A percentile compares a stretch with the other conserved stretches of the same genome.
These are phyloP conservation scores for Alisma plantagoaquatica DNA, from an alignment of 106 monocot genomes.

Conservation along the genomic window DNA sequence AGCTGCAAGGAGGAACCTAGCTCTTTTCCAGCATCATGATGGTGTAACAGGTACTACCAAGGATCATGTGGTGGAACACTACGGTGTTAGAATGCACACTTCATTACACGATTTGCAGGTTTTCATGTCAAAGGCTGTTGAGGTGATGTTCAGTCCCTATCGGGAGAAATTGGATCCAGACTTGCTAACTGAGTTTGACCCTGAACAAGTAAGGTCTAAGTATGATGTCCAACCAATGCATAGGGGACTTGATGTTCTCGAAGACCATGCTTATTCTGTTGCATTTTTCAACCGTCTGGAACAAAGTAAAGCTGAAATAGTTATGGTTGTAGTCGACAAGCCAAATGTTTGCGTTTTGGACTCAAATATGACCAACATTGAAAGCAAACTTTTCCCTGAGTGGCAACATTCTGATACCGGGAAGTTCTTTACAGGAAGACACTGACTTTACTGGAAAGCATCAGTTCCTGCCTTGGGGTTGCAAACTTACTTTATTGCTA, in stretches of 20 bases:
- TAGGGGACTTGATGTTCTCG: no score
- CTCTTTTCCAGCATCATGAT: no score
- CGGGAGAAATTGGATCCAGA: conserved; percentile 65
- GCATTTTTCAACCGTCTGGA: conserved; percentile 71
- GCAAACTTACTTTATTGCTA: conserved; percentile 60
- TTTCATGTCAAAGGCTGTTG: conserved; percentile 68
- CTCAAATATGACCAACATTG: conserved; percentile 47
- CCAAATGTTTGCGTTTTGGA: conserved; percentile 50
- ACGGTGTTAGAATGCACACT: no score
- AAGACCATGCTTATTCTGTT: conserved; percentile 28
- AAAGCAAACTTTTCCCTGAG: conserved; percentile 71
- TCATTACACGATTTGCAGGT: no score
- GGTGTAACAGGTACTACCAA: no score
- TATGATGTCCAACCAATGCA: conserved; percentile 86
- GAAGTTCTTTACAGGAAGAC: conserved; percentile 32
- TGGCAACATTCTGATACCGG: conserved; percentile 37
- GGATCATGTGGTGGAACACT: no score
- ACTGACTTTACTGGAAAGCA: conserved; percentile 82
- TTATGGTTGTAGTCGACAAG: conserved; percentile 51
- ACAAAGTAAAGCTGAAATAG: conserved; percentile 65
- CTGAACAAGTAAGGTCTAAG: conserved; percentile 56
- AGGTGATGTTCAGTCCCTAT: conserved; percentile 53
- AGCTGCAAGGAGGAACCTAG: no score
- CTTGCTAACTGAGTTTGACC: conserved; percentile 39
- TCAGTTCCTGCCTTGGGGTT: conserved; percentile 80